These are phyloP conservation scores for Nevesoporus exiguus DNA, from an alignment of 768 basidiomycete genomes.

Conservation along the genomic window DNA sequence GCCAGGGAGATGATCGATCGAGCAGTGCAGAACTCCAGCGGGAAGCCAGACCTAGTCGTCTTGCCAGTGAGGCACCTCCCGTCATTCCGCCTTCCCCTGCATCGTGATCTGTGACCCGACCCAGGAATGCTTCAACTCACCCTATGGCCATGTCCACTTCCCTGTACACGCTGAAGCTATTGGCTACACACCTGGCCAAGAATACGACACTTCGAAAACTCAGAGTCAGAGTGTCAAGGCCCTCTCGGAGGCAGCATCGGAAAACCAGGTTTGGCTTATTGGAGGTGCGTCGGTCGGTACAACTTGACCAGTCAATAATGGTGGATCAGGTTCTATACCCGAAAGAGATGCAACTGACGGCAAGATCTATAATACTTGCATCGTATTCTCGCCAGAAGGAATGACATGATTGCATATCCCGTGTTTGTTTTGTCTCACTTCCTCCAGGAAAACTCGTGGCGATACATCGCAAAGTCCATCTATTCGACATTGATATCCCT, in stretches of 20 bases:
- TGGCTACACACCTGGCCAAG: constrained; percentile 52
- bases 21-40: constrained; percentile 46
- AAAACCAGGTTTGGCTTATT: constrained; percentile 82
- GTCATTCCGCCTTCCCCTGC: neutral
- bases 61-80: constrained; percentile 58
- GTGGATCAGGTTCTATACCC: constrained; percentile 81
- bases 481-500: constrained; percentile 97
- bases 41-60: constrained; percentile 76
- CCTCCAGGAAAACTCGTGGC: constrained; percentile 78
- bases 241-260: constrained; percentile 78
- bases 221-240: constrained; percentile 76
- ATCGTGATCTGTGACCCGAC: neutral
- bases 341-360: constrained; percentile 63
- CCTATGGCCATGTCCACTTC: constrained; percentile 78
- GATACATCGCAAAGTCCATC: constrained; percentile 89
- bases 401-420: constrained; percentile 1
- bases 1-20: constrained; percentile 76
- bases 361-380: constrained; percentile 90
- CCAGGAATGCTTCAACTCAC: constrained; percentile 88
- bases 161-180: constrained; percentile 82
- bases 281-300: constrained; percentile 54
- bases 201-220: constrained; percentile 53
- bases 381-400: constrained; percentile 84
- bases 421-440: neutral
- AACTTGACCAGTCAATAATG: neutral